Conservation (phyloP, 768 basidiomycete species). For the Boletus vermiculosoides region DNA sequence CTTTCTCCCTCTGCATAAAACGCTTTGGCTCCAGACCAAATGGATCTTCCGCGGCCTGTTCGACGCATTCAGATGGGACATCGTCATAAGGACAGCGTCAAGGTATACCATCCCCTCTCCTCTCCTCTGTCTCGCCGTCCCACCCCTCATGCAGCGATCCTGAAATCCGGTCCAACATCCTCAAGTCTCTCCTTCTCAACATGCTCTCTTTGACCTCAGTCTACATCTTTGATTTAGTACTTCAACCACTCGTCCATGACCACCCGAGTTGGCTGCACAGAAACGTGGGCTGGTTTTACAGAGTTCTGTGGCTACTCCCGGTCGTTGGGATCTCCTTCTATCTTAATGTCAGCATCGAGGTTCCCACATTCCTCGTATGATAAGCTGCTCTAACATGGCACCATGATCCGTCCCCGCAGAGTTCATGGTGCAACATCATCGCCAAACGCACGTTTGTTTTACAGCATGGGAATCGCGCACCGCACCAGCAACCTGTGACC, state of each 20-base stretch:
- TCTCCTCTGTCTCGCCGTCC: conserved; percentile 9
- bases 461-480: conserved; percentile 64
- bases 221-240: conserved; percentile 70
- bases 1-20: conserved; percentile 65
- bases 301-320: conserved; percentile 75
- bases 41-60: conserved; percentile 60
- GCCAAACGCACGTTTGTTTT: conserved; percentile 72
- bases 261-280: conserved; percentile 66
- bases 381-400: conserved; percentile 12
- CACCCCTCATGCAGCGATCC: conserved; percentile 51
- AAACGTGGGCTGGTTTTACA: conserved; percentile 76
- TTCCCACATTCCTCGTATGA: conserved; percentile 7
- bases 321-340: conserved; percentile 75
- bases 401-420: conserved; percentile 40
- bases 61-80: conserved; percentile 74
- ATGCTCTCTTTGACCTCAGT: conserved; percentile 67
- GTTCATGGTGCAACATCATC: conserved; percentile 72
- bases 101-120: conserved; percentile 43
- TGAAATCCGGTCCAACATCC: conserved; percentile 70
- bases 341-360: conserved; percentile 63
- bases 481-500: conserved; percentile 51
- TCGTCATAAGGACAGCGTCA: conserved; percentile 54
- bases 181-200: conserved; percentile 77
- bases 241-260: conserved; percentile 64
- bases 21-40: conserved; percentile 54